Conservation (phyloP, 306 rosid species). For the Acacia crassicarpa region DNA sequence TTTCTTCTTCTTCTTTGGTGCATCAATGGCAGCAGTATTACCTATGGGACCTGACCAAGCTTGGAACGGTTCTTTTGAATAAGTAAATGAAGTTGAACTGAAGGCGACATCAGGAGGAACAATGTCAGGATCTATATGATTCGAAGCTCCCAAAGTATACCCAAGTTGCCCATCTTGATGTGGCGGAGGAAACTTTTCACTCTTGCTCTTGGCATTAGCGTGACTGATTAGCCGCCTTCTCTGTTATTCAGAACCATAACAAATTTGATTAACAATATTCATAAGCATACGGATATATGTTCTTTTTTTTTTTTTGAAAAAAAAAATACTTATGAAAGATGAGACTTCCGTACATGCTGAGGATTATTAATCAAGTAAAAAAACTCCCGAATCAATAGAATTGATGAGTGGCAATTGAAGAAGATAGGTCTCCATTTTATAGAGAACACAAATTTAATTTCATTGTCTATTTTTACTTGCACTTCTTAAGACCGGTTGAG, state of each 20-base stretch:
- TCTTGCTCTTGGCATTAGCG: conserved; percentile 92
- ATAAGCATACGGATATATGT: not conserved
- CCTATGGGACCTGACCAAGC: conserved; percentile 88
- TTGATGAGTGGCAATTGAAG: not conserved
- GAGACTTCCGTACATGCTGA: not conserved
- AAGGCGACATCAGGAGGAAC: conserved; percentile 72
- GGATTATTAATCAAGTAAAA: not conserved
- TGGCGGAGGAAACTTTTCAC: conserved; percentile 94
- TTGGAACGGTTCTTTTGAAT: conserved; percentile 65
- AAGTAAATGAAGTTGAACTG: conserved; percentile 66
- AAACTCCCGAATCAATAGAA: not conserved
- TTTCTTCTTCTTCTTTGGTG: conserved; percentile 74
- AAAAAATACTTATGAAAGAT: not conserved
- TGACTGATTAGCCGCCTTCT: conserved; percentile 78
- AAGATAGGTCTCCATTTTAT: not conserved
- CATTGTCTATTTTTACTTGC: not conserved
- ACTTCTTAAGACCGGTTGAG: not conserved
- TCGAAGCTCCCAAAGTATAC: conserved; percentile 73
- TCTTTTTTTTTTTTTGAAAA: not conserved
- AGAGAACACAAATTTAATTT: not conserved
- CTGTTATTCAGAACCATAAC: conserved; percentile 50
- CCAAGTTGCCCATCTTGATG: conserved; percentile 93
- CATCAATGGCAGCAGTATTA: conserved; percentile 46
- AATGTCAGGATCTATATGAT: conserved; percentile 72
- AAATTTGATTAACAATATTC: conserved; percentile 23